A percentile compares a stretch with the other conserved stretches of the same genome.
These are phyloP conservation scores for Cryptosporidium parvum DNA, from an alignment of 169 alveolate species.

Conservation along the genomic window DNA sequence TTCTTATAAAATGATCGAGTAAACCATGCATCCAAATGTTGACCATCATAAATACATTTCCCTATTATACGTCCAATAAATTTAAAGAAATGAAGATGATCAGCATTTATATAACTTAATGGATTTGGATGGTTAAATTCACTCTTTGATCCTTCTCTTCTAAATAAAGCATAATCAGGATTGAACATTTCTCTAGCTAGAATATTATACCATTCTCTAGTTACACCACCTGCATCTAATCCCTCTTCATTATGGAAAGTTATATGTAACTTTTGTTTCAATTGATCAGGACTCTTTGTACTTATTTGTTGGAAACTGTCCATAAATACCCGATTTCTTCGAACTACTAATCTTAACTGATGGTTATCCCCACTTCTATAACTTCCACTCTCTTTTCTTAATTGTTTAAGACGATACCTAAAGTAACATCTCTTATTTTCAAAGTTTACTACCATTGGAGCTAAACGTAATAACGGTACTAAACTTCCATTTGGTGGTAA, in stretches of 20 bases:
- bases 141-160: constrained; percentile 90
- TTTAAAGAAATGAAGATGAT: constrained; percentile 95
- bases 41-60: constrained; percentile 97
- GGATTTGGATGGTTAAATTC: constrained; percentile 97
- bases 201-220: constrained; percentile 97
- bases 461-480: constrained; percentile 84
- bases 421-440: constrained; percentile 97
- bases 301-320: constrained; percentile 94
- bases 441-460: constrained; percentile 95
- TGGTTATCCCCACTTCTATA: constrained; percentile 74
- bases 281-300: constrained; percentile 91
- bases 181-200: constrained; percentile 98
- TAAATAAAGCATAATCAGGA: constrained; percentile 96
- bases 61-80: constrained; percentile 99
- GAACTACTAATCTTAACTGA: constrained; percentile 88
- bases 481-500: constrained; percentile 82
- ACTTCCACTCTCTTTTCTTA: constrained; percentile 84
- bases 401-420: constrained; percentile 88
- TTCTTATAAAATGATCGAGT: constrained; percentile 97
- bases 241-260: constrained; percentile 98
- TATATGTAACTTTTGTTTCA: constrained; percentile 94
- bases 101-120: constrained; percentile 92
- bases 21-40: constrained; percentile 96
- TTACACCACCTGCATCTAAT: constrained; percentile 99
- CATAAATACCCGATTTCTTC: constrained; percentile 94